Conservation (phyloP, 495 filamentous ascomycete genomes). For the Hyphodiscus hymeniophilus region DNA sequence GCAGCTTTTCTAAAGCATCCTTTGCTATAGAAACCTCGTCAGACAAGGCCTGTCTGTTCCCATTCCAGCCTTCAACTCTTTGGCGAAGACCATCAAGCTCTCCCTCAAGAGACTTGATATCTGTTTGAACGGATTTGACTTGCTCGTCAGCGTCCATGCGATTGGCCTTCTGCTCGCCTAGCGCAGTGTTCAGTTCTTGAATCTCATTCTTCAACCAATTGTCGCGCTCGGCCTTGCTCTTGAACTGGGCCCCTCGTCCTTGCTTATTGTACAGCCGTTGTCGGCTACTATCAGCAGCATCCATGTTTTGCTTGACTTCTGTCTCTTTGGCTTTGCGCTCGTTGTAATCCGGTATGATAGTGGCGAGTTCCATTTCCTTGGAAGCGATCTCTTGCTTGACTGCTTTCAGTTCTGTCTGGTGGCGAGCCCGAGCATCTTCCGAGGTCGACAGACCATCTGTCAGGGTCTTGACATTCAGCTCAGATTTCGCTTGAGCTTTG, state of each 20-base stretch:
- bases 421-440: constrained; percentile 56
- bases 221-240: constrained; percentile 81
- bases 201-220: constrained; percentile 74
- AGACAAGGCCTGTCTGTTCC: constrained; percentile 58
- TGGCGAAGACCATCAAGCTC: constrained; percentile 63
- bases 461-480: constrained; percentile 74
- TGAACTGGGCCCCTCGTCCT: constrained; percentile 81
- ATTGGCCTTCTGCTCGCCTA: constrained; percentile 74
- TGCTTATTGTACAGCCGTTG: constrained; percentile 90
- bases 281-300: constrained; percentile 64
- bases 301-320: constrained; percentile 57
- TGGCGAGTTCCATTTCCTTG: constrained; percentile 66
- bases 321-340: constrained; percentile 65
- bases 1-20: constrained; percentile 68
- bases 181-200: constrained; percentile 63
- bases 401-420: constrained; percentile 65
- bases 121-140: constrained; percentile 61
- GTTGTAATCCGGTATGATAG: constrained; percentile 67
- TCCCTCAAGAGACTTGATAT: constrained; percentile 62
- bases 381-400: constrained; percentile 65
- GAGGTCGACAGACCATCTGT: constrained; percentile 73
- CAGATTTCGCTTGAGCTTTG: constrained; percentile 68
- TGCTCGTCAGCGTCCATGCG: constrained; percentile 78
- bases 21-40: constrained; percentile 71
- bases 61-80: constrained; percentile 69